Evolutionary conservation across 305 asterid species (phyloP).

Genomic region (Andrographis paniculata): DNA sequence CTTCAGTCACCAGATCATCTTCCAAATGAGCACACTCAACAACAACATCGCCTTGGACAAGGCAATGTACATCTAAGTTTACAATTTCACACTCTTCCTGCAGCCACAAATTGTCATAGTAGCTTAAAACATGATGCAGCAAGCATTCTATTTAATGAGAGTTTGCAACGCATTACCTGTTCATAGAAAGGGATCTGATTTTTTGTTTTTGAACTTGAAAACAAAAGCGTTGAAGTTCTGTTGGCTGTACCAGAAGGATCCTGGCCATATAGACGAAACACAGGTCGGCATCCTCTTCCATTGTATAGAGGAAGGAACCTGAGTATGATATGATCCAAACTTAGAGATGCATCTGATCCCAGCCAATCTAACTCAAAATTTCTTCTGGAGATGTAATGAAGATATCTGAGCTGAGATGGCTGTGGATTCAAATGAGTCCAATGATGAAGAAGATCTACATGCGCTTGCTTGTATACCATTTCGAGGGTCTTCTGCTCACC

Average conservation of each 20-base stretch:
- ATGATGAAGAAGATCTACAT: constrained; percentile 88
- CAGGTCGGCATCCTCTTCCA: constrained; percentile 85
- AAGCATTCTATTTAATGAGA: constrained; percentile 9
- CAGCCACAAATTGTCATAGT: constrained; percentile 26
- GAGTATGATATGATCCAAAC: constrained; percentile 71
- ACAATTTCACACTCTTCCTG: constrained; percentile 83
- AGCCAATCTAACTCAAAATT: constrained; percentile 83
- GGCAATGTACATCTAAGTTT: constrained; percentile 64
- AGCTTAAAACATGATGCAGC: constrained; percentile 17
- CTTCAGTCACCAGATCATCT: constrained; percentile 76
- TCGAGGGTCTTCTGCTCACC: constrained; percentile 97
- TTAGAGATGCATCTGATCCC: constrained; percentile 76
- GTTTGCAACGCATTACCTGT: constrained; percentile 48
- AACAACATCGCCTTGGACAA: constrained; percentile 87
- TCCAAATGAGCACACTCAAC: constrained; percentile 92
- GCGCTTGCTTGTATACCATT: constrained; percentile 98
- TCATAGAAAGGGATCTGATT: constrained; percentile 46
- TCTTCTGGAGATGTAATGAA: constrained; percentile 84
- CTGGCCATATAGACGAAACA: constrained; percentile 86
- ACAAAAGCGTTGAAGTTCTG: constrained; percentile 83
- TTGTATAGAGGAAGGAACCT: constrained; percentile 62
- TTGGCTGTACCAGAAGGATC: constrained; percentile 67
- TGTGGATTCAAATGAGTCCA: constrained; percentile 91
- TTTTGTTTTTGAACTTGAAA: constrained; percentile 54
- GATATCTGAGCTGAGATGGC: constrained; percentile 96